Conservation (phyloP, 2,329 filamentous ascomycete species). For the Colletotrichum sp. region DNA sequence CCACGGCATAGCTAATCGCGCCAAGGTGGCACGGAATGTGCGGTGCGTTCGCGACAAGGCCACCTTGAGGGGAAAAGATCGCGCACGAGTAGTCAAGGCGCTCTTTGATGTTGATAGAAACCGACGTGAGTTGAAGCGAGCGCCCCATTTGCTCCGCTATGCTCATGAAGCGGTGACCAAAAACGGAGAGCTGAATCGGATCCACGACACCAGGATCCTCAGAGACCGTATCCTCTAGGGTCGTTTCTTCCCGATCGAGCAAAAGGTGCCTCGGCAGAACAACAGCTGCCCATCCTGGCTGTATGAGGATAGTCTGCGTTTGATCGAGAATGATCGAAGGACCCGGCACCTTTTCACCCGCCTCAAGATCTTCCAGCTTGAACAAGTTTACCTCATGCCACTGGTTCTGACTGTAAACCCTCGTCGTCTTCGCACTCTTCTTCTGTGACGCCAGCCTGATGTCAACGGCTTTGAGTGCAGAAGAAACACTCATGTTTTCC, state of each 20-base stretch:
- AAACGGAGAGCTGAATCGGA: conserved; percentile 59
- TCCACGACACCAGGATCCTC: conserved; percentile 33
- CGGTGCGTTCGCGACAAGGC: conserved; percentile 44
- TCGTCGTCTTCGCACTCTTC: background rate
- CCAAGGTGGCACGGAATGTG: conserved; percentile 47
- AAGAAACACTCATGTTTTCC: background rate
- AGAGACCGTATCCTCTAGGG: accelerated
- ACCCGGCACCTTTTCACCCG: background rate
- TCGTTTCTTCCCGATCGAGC: background rate
- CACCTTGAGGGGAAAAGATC: conserved; percentile 44
- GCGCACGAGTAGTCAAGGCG: conserved; percentile 48
- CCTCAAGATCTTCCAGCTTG: background rate
- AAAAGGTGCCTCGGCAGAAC: background rate
- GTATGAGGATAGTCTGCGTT: background rate
- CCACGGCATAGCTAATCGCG: conserved; percentile 44
- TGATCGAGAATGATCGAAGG: background rate
- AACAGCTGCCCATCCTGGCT: background rate
- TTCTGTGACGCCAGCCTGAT: background rate
- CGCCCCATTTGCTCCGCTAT: conserved; percentile 65
- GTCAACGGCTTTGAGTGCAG: background rate
- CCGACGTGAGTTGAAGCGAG: conserved; percentile 58
- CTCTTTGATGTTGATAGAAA: conserved; percentile 54
- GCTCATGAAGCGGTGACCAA: conserved; percentile 62
- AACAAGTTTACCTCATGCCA: background rate
- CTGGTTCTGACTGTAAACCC: background rate